Base-by-base conservation (phyloP, 352 stramenopile genomes). In the Phytopythium mirpurense region DNA sequence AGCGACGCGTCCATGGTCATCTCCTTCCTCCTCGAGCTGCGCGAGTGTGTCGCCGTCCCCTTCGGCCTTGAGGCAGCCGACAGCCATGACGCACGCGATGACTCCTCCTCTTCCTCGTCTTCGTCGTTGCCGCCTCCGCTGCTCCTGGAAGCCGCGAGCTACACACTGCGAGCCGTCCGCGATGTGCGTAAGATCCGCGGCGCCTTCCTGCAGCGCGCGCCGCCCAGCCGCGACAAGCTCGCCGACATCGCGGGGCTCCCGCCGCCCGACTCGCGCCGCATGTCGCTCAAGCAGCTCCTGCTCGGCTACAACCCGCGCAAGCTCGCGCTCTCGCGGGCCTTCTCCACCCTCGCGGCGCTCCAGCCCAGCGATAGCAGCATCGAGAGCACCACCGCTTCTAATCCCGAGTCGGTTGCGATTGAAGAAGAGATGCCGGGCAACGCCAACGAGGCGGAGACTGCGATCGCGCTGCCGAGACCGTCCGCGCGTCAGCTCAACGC, bases 271-370 rank as follows among this genome's bases (percentile, higher is more conserved):
- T 64, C 68, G 21, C 67, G 72, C 32, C 54, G 41, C 15, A 84
- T 88, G 79, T 90, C 79, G 31, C 74, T 90, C 53, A 90, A 88
- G 50, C 74, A 90, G 60, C 61, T 90, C 12, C 56, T 90, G 47
- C 52, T 90, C 24, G 62, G 63, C 63, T 88, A 86, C 59, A 90
- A 86, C 57, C 77, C 79, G 32, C 70, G 77, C 21, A 90, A 90
- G 62, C 78, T 86, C 21, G 67, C 74, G 27, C 72, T 90, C 43
- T 81, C 76, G 12, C 74, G 79, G 46, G 71, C 74, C 34, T 87
- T 90, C 55, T 72, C 78, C 11, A 54, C 68, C 8, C 47, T 54
- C 23, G 34, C 47, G 9, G 14, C 14, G 14, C n/a, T 43, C 19
- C 21, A 42, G 6, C 21, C 32, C 16, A 24, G 7, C 0, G 11